These are phyloP conservation scores for Scheffersomyces illinoinensis DNA, from an alignment of 1,139 yeast species.

Conservation along the genomic window DNA sequence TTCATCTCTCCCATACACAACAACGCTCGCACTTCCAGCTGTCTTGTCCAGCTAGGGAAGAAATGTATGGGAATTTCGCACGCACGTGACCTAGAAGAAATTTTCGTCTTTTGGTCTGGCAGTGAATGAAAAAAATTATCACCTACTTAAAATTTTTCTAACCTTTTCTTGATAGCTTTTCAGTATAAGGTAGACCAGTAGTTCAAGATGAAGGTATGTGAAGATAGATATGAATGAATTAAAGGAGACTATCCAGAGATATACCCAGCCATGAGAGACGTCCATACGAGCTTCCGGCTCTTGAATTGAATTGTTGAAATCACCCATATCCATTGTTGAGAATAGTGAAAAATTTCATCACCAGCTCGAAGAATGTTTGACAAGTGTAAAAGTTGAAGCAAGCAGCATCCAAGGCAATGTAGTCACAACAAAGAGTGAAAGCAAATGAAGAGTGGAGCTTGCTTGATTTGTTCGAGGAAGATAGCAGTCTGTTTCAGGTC, in stretches of 20 bases:
- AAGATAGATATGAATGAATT: not conserved
- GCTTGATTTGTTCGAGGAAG: not conserved
- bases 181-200: conserved; percentile 29
- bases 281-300: not conserved
- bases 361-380: not conserved
- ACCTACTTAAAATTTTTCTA: not conserved
- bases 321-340: not conserved
- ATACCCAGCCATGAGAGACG: not conserved
- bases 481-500: not conserved
- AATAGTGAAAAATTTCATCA: not conserved
- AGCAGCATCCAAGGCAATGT: not conserved
- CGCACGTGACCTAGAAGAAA: not conserved
- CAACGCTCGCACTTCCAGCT: not conserved
- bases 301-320: not conserved
- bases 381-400: not conserved
- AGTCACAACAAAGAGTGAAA: not conserved
- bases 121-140: not conserved
- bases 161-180: not conserved
- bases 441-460: not conserved
- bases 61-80: not conserved
- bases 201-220: conserved; percentile 42
- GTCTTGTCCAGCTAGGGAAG: not conserved
- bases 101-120: not conserved
- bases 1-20: not conserved
- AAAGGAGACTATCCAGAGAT: not conserved